phyloP scores from a whole-genome alignment of 164 flowering plant genomes.

The Magnolia changhungtana region DNA sequence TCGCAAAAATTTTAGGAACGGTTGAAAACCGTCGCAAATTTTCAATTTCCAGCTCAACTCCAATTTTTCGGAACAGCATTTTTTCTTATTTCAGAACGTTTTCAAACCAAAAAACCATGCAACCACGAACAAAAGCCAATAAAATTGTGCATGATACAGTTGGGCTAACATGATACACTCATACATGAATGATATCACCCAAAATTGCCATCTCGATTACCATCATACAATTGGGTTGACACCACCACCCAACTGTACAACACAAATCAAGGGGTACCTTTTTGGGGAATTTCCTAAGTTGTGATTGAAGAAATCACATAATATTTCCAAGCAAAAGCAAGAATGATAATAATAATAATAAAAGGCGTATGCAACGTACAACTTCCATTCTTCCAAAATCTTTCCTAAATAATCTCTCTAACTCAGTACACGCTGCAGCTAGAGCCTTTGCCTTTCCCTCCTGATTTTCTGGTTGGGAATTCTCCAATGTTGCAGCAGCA shows the following conservation, averaged over 20 bases:
- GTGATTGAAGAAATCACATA: neutral
- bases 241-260: neutral
- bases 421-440: slow-evolving; percentile 81
- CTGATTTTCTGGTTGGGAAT: slow-evolving; percentile 64
- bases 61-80: too few species aligned
- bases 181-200: too few species aligned
- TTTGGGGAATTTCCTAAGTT: neutral
- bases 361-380: slow-evolving; percentile 6
- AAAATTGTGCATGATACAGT: too few species aligned
- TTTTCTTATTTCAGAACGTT: too few species aligned
- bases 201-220: neutral
- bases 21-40: too few species aligned
- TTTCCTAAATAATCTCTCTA: slow-evolving; percentile 82
- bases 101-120: too few species aligned
- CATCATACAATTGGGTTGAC: neutral
- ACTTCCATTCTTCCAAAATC: slow-evolving; percentile 92
- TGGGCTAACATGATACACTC: too few species aligned
- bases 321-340: neutral
- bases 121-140: too few species aligned
- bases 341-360: neutral
- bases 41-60: too few species aligned
- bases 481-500: slow-evolving; percentile 78
- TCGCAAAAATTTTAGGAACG: too few species aligned
- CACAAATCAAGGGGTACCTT: neutral
- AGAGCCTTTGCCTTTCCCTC: too few species aligned